These are phyloP conservation scores for Boletus sp. DNA, from an alignment of 1,284 basidiomycete genomes.

Conservation along the genomic window DNA sequence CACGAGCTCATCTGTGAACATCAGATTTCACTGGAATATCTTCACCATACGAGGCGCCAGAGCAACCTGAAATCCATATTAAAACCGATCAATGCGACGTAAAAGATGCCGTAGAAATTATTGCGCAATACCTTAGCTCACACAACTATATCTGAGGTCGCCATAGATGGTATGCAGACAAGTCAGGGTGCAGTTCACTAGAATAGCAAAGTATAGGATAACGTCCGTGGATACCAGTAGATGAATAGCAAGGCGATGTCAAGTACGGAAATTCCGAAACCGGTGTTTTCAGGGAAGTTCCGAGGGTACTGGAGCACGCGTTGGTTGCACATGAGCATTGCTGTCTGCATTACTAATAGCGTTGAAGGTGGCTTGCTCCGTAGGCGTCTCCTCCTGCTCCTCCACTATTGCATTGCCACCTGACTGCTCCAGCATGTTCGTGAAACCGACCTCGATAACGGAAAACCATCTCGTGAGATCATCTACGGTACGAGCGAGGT, in stretches of 20 bases:
- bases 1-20: slow-evolving; percentile 11
- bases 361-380: slow-evolving; percentile 19
- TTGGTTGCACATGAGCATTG: slow-evolving; percentile 11
- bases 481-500: slow-evolving; percentile 74
- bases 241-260: slow-evolving; percentile 18
- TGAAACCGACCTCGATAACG: slow-evolving; percentile 69
- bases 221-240: slow-evolving; percentile 19
- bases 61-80: slow-evolving; percentile 88
- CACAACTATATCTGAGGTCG: slow-evolving; percentile 50
- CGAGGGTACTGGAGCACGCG: slow-evolving; percentile 9
- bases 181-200: slow-evolving; percentile 10
- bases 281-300: slow-evolving; percentile 19
- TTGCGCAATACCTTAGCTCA: slow-evolving; percentile 77
- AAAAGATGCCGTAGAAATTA: slow-evolving; percentile 74
- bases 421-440: slow-evolving; percentile 55
- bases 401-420: slow-evolving; percentile 52
- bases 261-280: slow-evolving; percentile 7
- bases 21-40: slow-evolving; percentile 97
- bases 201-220: slow-evolving; percentile 15
- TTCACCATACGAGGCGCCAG: slow-evolving; percentile 93
- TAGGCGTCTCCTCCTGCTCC: slow-evolving; percentile 45
- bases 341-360: slow-evolving; percentile 16
- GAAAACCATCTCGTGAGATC: slow-evolving; percentile 80
- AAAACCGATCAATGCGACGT: slow-evolving; percentile 82
- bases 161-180: slow-evolving; percentile 20